Conservation (phyloP, 2,329 filamentous ascomycete species). For the Atkinsonella hypoxylon region DNA sequence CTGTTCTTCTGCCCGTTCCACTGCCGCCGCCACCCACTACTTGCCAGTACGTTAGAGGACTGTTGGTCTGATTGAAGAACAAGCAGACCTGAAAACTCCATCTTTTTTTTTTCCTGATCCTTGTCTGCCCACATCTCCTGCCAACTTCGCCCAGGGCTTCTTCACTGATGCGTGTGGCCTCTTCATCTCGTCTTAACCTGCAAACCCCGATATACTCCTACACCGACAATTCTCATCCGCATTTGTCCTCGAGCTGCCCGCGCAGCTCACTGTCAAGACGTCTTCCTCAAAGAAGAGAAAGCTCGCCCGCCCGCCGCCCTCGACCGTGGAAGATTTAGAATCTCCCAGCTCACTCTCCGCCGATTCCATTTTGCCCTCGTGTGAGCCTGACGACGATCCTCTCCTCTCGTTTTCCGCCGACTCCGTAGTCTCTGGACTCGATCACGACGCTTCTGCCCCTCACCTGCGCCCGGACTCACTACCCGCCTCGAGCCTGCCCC, state of each 20-base stretch:
- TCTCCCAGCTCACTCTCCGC: constrained; percentile 24
- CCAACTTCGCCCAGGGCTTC: constrained; percentile 1
- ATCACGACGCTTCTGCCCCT: constrained; percentile 17
- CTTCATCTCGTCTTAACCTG: constrained; percentile 1
- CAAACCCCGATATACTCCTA: constrained; percentile 2
- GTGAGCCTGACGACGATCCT: constrained; percentile 37
- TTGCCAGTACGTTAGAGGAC: not conserved
- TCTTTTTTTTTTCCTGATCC: constrained; percentile 2
- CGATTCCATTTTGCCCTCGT: constrained; percentile 40
- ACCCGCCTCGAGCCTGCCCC: constrained; percentile 39
- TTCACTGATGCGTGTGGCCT: constrained; percentile 5
- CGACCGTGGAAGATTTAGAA: constrained; percentile 28
- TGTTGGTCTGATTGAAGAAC: not conserved
- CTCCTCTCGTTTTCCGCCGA: constrained; percentile 38
- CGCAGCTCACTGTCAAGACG: constrained; percentile 60
- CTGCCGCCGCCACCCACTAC: not conserved
- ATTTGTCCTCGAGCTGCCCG: constrained; percentile 39
- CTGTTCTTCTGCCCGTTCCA: not conserved
- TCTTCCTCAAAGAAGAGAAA: constrained; percentile 65
- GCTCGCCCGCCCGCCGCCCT: constrained; percentile 35
- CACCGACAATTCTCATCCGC: constrained; percentile 3
- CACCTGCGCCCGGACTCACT: constrained; percentile 29
- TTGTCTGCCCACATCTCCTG: not conserved
- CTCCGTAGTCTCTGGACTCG: constrained; percentile 25
- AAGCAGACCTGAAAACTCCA: not conserved